Evolutionary conservation across 1,284 basidiomycete species (phyloP).

Genomic region (Ustilago xerochloae): DNA sequence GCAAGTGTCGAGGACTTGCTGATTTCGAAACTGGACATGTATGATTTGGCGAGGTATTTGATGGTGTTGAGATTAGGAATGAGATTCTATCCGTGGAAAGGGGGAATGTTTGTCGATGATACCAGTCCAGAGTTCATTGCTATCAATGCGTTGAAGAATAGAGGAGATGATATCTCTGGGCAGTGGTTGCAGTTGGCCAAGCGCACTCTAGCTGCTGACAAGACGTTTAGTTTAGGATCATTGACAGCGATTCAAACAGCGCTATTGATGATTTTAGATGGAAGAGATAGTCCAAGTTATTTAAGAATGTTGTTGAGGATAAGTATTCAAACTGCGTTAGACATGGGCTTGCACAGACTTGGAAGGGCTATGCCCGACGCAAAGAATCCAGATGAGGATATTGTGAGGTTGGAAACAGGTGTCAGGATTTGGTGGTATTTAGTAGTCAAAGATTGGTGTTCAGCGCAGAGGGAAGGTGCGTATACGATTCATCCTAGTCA

Average conservation of each 20-base stretch:
- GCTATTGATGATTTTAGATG: slow-evolving; percentile 53
- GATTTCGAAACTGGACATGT: slow-evolving; percentile 37
- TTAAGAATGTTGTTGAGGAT: slow-evolving; percentile 49
- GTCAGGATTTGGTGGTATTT: slow-evolving; percentile 60
- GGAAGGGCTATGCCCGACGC: slow-evolving; percentile 38
- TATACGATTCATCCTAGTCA: slow-evolving; percentile 56
- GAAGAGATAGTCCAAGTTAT: slow-evolving; percentile 38
- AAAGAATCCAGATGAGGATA: slow-evolving; percentile 26
- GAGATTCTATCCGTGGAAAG: slow-evolving; percentile 56
- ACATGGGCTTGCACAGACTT: slow-evolving; percentile 55
- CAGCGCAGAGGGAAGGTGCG: slow-evolving; percentile 48
- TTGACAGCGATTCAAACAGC: slow-evolving; percentile 53
- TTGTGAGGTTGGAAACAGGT: slow-evolving; percentile 47
- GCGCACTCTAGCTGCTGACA: slow-evolving; percentile 38
- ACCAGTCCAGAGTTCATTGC: slow-evolving; percentile 39
- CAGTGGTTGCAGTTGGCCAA: slow-evolving; percentile 51
- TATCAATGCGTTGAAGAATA: slow-evolving; percentile 48
- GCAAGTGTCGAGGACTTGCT: slow-evolving; percentile 41
- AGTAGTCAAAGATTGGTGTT: slow-evolving; percentile 58
- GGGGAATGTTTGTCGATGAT: slow-evolving; percentile 26
- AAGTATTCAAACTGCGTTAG: slow-evolving; percentile 55
- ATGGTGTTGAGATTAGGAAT: slow-evolving; percentile 56
- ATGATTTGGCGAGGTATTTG: slow-evolving; percentile 44
- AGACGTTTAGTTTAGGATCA: slow-evolving; percentile 35
- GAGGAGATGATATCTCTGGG: slow-evolving; percentile 36